Evolutionary conservation across 1,284 basidiomycete species (phyloP).

Genomic region (Boletus smithii): DNA sequence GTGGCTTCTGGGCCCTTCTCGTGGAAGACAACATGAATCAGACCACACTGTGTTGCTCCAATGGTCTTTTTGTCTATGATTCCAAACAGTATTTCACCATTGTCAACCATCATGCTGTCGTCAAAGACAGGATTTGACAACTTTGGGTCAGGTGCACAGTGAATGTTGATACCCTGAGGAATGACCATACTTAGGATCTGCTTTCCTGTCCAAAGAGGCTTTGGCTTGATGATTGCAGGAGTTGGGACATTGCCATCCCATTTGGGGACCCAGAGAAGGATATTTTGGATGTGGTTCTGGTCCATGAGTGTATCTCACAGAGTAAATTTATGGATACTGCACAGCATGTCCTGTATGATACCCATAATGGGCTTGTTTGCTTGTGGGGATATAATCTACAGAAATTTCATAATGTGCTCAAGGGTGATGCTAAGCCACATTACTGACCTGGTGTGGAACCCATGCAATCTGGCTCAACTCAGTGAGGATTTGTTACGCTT

Average conservation of each 20-base stretch:
- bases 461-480: slow-evolving; percentile 98
- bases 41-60: slow-evolving; percentile 90
- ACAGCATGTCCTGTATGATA: slow-evolving; percentile 98
- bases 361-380: slow-evolving; percentile 99
- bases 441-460: slow-evolving; percentile 89
- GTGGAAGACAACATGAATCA: slow-evolving; percentile 96
- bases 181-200: slow-evolving; percentile 94
- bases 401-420: slow-evolving; percentile 1
- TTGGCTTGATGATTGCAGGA: slow-evolving; percentile 94
- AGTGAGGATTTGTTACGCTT: slow-evolving; percentile 98
- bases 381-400: slow-evolving; percentile 96
- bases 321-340: slow-evolving; percentile 96
- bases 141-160: slow-evolving; percentile 74
- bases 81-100: slow-evolving; percentile 94
- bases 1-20: slow-evolving; percentile 95
- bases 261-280: slow-evolving; percentile 94
- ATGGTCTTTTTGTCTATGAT: slow-evolving; percentile 98
- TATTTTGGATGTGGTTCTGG: slow-evolving; percentile 94
- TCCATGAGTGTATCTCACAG: slow-evolving; percentile 92
- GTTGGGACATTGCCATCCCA: slow-evolving; percentile 95
- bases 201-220: slow-evolving; percentile 97
- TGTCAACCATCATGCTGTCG: slow-evolving; percentile 95
- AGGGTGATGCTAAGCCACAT: neutral
- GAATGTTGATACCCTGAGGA: slow-evolving; percentile 95
- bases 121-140: slow-evolving; percentile 84